Evolutionary conservation across 345 rosid species (phyloP), one percentile per base, ranked within the genome.

Genomic region (Clarkia xantiana): DNA sequence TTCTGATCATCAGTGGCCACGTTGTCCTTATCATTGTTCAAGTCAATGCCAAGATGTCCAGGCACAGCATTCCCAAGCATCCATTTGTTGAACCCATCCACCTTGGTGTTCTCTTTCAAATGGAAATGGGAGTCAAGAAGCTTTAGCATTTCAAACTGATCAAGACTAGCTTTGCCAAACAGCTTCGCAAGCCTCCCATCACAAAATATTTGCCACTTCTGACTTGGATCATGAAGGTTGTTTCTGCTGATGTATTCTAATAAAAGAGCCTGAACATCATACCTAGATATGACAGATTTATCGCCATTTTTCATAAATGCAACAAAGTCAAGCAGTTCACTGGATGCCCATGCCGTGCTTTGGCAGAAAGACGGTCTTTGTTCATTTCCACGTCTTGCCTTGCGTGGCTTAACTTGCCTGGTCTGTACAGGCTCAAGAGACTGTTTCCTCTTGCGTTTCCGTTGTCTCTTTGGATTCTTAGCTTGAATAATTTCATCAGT

Each of bases 111-210:
- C 45, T 73, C 94, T 61, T 71, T 64, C 18, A 57, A 57, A 54
- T 78, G 84, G 60, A 80, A 72, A 54, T 91, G 98, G 54, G 63
- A 62, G 56, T 83, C 93, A 15, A 90, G 81, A 76, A 86, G 88
- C 76, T 77, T 83, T 45, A 76, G 75, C 98, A 91, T 86, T 71
- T 91, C 96, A 72, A 83, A 54, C 60, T 78, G 94, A 45, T 78
- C 94, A 51, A 86, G 69, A 57, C 76, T 73, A 56, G 54, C 66
- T 70, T 66, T 78, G 10, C 86, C 83, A 72, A 91, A 86, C 58
- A 90, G 73, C 58, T 63, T 76, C 44, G 58, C 45, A 43, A 90
- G 96, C 75, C 70, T 49, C 14, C 34, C 38, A 40, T 49, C 53
- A 49, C 53, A 49, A 29, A 19, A 49, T n/a, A 49, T 49, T 49